Conservation (phyloP, 169 alveolate species). For the Eimeria acervulina region DNA sequence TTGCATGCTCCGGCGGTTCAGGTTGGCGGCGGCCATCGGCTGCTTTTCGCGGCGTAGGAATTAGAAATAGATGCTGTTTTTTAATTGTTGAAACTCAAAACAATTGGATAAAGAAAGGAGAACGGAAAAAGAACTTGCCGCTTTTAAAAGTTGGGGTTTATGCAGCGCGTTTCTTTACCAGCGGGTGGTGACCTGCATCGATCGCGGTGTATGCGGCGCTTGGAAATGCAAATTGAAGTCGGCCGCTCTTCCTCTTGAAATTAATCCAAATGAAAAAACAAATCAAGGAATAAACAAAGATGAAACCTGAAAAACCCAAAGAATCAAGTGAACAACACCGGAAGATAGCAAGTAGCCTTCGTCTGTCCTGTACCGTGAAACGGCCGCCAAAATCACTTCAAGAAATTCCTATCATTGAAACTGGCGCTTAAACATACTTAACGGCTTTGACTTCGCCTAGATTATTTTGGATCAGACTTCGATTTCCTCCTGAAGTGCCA, state of each 20-base stretch:
- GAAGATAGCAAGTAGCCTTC: background rate
- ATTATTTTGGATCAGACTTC: too few species aligned
- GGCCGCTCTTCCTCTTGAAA: too few species aligned
- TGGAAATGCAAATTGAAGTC: too few species aligned
- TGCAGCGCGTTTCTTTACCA: too few species aligned
- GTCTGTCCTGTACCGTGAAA: background rate
- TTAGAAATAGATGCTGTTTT: background rate
- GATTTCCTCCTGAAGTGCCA: too few species aligned
- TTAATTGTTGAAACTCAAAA: background rate
- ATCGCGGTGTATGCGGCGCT: too few species aligned
- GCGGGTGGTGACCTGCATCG: too few species aligned
- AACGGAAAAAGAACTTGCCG: background rate
- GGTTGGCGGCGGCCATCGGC: background rate
- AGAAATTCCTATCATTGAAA: background rate
- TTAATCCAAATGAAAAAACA: background rate
- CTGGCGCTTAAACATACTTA: background rate
- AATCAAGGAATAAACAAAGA: background rate
- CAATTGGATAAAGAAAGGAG: background rate
- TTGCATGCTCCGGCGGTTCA: constrained; percentile 2
- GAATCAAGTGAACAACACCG: background rate
- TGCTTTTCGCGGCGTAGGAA: background rate
- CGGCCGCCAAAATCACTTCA: too few species aligned
- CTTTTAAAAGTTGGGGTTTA: background rate
- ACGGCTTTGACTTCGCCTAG: too few species aligned
- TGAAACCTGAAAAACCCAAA: background rate